Base-by-base conservation (phyloP, 805 yeast genomes). In the Ogataea ganodermae region DNA sequence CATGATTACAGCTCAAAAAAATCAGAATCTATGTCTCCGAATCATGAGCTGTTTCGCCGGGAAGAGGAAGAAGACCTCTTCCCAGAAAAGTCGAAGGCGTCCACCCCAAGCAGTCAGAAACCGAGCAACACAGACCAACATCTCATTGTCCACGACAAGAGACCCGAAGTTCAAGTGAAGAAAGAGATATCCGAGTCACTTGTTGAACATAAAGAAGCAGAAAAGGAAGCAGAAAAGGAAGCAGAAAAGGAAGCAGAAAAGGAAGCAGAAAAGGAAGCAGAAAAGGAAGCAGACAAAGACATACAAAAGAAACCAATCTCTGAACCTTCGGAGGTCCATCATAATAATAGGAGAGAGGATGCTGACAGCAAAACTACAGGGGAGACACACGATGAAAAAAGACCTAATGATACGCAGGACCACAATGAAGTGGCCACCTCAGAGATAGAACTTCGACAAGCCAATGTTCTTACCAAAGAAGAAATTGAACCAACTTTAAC, bases 1-100 rank as follows among this genome's bases (percentile, higher is more conserved):
- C 41, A 40, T 26, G 45, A 36, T 7, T 38, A 20, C 22, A 41
- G 40, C 10, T 44, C 42, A n/a, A 26, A 41, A 10, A 48, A 48
- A 30, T 45, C 50, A 12, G 55, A 45, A 10, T 53, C 57, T 13
- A 16, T 53, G 18, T 53, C 57, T 4, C 55, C 57, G 35, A 50
- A 42, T 30, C 51, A 50, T 18, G 50, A 40, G 28, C 20, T 37
- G 18, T 10, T 41, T 6, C 47, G 31, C 17, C 42, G 43, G 21
- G 30, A 46, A 5, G 48, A 41, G 8, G 55, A 47, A 24, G 54
- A 53, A 26, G 57, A 51, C 18, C 35, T 53, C 23, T 53, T 53
- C 20, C 56, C 56, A 10, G 50, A 39, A n/a, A 53, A 50, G 28
- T 40, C 51, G 1, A 42, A 39, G 33, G 21, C 33, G 35, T 6